Evolutionary conservation across 768 basidiomycete genomes (phyloP).

Genomic region (Tephrocybe rancida): DNA sequence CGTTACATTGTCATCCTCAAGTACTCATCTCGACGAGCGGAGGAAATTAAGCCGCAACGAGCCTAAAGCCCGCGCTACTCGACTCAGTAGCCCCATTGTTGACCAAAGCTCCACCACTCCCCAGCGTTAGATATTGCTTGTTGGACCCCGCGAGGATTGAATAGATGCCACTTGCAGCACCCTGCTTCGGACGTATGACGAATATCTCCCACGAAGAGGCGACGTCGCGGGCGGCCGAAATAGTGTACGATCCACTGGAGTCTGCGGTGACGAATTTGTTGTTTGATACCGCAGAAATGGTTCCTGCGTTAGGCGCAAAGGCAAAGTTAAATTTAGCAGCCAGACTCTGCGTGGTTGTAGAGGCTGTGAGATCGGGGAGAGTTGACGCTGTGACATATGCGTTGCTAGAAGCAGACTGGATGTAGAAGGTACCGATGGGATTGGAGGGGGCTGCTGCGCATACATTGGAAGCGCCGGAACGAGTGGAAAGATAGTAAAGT

Average conservation of each 20-base stretch:
- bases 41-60: conserved; percentile 14
- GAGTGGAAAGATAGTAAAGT: conserved; percentile 34
- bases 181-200: conserved; percentile 25
- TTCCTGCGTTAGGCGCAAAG: conserved; percentile 31
- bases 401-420: conserved; percentile 25
- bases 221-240: conserved; percentile 27
- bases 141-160: conserved; percentile 33
- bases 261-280: conserved; percentile 34
- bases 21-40: background rate
- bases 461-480: conserved; percentile 28
- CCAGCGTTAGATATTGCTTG: conserved; percentile 27
- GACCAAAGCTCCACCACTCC: conserved; percentile 24
- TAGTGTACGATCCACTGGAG: conserved; percentile 24
- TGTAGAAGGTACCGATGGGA: conserved; percentile 30
- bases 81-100: conserved; percentile 27
- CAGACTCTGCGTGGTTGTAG: conserved; percentile 16
- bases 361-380: conserved; percentile 27
- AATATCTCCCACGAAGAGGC: conserved; percentile 33
- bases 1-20: background rate
- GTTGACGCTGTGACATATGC: conserved; percentile 23
- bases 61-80: conserved; percentile 26
- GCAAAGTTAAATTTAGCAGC: conserved; percentile 27
- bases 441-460: conserved; percentile 27
- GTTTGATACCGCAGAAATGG: conserved; percentile 24
- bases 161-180: conserved; percentile 27